A percentile compares a stretch with the other conserved stretches of the same genome.
Conservation (phyloP, 345 rosid species). For the Ceriops tagal region DNA sequence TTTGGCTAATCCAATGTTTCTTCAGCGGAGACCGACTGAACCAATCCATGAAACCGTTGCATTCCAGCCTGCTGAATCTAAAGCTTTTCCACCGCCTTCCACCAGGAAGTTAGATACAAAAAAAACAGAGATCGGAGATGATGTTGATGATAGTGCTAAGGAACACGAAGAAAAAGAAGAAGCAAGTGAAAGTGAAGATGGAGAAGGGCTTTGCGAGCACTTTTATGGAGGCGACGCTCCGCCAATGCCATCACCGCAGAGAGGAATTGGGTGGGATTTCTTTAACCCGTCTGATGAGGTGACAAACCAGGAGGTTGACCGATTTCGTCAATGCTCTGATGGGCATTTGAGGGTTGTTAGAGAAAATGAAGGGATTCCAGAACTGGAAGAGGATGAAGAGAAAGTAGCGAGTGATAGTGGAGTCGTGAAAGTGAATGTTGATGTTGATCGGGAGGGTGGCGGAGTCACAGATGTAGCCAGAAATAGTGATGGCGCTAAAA, state of each 20-base stretch:
- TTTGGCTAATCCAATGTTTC: constrained; percentile 13
- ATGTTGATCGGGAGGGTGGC: constrained; percentile 8
- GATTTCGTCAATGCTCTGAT: constrained; percentile 9
- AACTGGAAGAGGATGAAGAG: constrained; percentile 35
- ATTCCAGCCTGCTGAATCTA: constrained; percentile 14
- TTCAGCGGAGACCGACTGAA: constrained; percentile 22
- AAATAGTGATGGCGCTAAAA: constrained; percentile 6
- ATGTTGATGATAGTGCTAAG: background rate
- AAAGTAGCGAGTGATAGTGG: constrained; percentile 14
- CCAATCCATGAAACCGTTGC: constrained; percentile 15
- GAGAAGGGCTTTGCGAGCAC: constrained; percentile 20
- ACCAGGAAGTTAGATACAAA: constrained; percentile 1
- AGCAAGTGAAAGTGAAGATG: constrained; percentile 15
- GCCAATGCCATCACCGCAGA: constrained; percentile 19
- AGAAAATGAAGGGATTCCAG: constrained; percentile 36
- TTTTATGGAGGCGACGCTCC: constrained; percentile 22
- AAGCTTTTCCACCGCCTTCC: constrained; percentile 6
- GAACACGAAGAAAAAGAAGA: constrained; percentile 9
- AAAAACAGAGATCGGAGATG: constrained; percentile 12
- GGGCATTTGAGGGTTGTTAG: constrained; percentile 30
- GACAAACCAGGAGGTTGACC: constrained; percentile 17
- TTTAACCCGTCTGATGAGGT: constrained; percentile 32
- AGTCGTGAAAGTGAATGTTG: constrained; percentile 12
- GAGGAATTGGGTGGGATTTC: constrained; percentile 38
- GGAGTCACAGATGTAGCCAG: constrained; percentile 4